These are phyloP conservation scores for Kodamaea anthophila DNA, from an alignment of 1,139 yeast species.

Conservation along the genomic window DNA sequence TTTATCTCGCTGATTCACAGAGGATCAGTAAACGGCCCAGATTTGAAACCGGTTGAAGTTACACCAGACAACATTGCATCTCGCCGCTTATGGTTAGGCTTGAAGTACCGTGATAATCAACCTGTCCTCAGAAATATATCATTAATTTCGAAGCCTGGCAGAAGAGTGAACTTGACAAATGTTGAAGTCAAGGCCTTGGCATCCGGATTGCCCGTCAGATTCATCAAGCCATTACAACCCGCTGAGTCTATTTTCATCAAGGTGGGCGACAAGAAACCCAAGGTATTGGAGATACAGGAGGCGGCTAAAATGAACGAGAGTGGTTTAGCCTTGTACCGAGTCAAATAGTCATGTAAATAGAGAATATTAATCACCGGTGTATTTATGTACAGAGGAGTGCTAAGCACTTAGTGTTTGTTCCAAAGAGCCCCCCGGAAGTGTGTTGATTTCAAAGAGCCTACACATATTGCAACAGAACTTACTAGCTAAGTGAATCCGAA, in stretches of 20 bases:
- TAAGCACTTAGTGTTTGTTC: too few species aligned
- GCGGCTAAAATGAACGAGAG: conserved; percentile 69
- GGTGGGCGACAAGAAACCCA: conserved; percentile 32
- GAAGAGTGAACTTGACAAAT: conserved; percentile 58
- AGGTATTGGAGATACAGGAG: conserved; percentile 71
- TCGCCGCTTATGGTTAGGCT: conserved; percentile 85
- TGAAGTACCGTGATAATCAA: conserved; percentile 76
- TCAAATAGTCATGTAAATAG: conserved; percentile 33
- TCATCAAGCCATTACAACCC: conserved; percentile 76
- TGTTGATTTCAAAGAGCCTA: too few species aligned
- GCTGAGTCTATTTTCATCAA: conserved; percentile 80
- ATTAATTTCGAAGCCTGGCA: conserved; percentile 79
- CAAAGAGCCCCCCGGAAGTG: too few species aligned
- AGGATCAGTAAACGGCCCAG: conserved; percentile 92
- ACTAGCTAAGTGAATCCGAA: too few species aligned
- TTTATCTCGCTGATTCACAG: conserved; percentile 77
- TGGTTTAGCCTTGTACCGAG: conserved; percentile 82
- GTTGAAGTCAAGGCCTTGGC: conserved; percentile 70
- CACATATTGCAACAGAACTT: too few species aligned
- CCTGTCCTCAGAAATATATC: conserved; percentile 71
- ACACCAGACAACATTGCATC: conserved; percentile 85
- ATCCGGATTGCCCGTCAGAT: conserved; percentile 68
- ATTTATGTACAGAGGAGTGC: too few species aligned
- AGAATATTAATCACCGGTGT: too few species aligned
- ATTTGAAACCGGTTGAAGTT: conserved; percentile 62